Base-by-base conservation (phyloP, 1,139 yeast species). In the Pichia cactophila region DNA sequence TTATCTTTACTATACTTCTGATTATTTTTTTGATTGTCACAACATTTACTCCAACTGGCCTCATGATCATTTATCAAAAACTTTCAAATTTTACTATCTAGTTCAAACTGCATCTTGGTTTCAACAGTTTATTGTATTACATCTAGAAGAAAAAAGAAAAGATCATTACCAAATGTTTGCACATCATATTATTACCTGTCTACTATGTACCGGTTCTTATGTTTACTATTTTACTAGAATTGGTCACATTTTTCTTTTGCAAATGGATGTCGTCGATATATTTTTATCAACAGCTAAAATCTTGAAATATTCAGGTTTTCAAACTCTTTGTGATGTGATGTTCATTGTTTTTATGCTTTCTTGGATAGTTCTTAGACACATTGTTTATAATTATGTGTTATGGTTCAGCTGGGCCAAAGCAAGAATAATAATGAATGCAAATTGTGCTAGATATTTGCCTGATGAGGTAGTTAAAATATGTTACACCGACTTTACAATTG, bases 131-230 rank as follows among this genome's bases (percentile, higher is more conserved):
- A 75, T 85, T 57, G 88, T 84, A 20, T 70, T 89, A 53, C 80
- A 87, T 66, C 69, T 88, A 48, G 97, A 89, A 67, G 81, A 79
- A 54, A 78, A 74, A 55, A 78, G 97, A 58, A 87, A 87, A 64
- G 97, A 89, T 65, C 83, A 86, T 64, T 67, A 69, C 58, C 96
- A 88, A 66, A 89, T 89, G 97, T 80, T 88, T 61, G 71, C 83
- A 46, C 97, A 89, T 64, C 97, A 89, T 67, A 80, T 89, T 48
- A 82, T 89, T 50, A 89, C 97, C 1, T 75, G 83, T 59, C 59
- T 73, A 33, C 73, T 89, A 52, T 75, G 86, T 42, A 66, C 76
- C 23, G 94, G 94, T 1, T 83, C 94, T 2, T 89, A 88, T 65
- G 73, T 74, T 60, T 81, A 78, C 62, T 81, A 85, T 66, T 85